A percentile compares a stretch with the other conserved stretches of the same genome.
These are phyloP conservation scores for Phytophthora fragariaefolia DNA, from an alignment of 352 stramenopile genomes.

Conservation along the genomic window DNA sequence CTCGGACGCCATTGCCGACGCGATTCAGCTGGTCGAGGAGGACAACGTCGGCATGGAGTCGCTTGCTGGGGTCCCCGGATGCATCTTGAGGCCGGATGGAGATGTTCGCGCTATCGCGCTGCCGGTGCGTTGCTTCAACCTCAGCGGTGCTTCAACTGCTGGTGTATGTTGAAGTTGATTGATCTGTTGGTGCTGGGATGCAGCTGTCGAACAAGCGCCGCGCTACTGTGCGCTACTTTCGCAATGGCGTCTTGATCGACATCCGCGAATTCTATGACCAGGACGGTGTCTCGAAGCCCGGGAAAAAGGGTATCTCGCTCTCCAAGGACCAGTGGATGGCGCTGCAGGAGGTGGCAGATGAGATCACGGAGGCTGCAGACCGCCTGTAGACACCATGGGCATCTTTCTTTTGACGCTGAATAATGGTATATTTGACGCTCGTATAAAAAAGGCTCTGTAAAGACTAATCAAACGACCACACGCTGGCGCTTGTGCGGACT, in stretches of 20 bases:
- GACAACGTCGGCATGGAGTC: constrained; percentile 43
- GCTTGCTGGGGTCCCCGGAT: constrained; percentile 37
- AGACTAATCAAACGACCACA: constrained; percentile 45
- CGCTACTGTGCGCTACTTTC: constrained; percentile 58
- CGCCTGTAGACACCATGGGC: constrained; percentile 25
- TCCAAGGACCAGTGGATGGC: constrained; percentile 69
- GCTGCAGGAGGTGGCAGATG: constrained; percentile 41
- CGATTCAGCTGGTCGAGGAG: constrained; percentile 55
- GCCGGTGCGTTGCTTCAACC: constrained; percentile 41
- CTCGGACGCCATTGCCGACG: constrained; percentile 44
- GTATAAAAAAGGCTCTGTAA: constrained; percentile 35
- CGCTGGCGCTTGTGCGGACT: constrained; percentile 56
- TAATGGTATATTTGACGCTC: constrained; percentile 1
- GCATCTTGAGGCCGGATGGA: constrained; percentile 41
- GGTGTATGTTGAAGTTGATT: background rate
- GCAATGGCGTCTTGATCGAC: constrained; percentile 59
- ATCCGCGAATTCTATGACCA: constrained; percentile 80
- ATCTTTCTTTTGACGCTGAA: constrained; percentile 3
- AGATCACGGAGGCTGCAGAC: constrained; percentile 43
- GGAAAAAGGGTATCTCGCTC: constrained; percentile 84
- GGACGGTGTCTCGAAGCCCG: constrained; percentile 58
- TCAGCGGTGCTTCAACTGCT: background rate
- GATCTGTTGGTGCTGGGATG: constrained; percentile 9
- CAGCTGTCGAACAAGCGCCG: constrained; percentile 67
- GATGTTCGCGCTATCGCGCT: constrained; percentile 59